Evolutionary conservation across 345 rosid genomes (phyloP).

Genomic region (Zanthoxylum bungeanum): DNA sequence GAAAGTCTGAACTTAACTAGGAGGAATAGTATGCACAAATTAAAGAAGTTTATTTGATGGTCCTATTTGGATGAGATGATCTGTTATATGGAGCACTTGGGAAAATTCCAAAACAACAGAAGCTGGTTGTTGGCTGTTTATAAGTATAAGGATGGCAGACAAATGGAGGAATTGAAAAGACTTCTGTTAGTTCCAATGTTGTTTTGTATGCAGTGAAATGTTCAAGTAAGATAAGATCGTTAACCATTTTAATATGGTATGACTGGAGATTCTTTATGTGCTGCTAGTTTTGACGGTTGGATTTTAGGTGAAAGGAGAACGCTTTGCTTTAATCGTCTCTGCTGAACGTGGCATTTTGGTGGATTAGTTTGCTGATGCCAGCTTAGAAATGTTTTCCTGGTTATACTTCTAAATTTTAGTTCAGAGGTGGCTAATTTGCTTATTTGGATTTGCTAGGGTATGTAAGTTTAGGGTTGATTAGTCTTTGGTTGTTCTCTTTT

Average conservation of each 20-base stretch:
- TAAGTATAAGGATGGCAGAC: too few species aligned
- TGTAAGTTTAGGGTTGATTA: too few species aligned
- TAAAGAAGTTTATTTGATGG: background rate
- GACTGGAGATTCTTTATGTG: background rate
- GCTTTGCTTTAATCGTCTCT: background rate
- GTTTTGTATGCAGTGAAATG: background rate
- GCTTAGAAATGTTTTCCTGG: constrained; percentile 6
- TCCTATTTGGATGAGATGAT: background rate
- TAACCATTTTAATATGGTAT: background rate
- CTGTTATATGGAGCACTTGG: background rate
- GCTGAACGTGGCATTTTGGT: background rate
- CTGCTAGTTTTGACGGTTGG: background rate
- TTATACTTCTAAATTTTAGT: background rate
- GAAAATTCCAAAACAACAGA: background rate
- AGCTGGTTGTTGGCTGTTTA: constrained; percentile 3
- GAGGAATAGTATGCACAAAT: background rate
- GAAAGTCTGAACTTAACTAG: background rate
- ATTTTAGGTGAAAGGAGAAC: background rate
- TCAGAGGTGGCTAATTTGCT: background rate
- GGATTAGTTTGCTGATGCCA: constrained; percentile 11
- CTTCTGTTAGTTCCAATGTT: too few species aligned
- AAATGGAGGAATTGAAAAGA: too few species aligned
- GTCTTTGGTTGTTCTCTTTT: background rate
- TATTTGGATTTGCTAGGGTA: too few species aligned
- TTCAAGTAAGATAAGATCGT: constrained; percentile 1